Evolutionary conservation across 192 early-diverging fungal genomes (phyloP), one percentile per base, ranked within the genome.

Genomic region (Backusella australiensis): DNA sequence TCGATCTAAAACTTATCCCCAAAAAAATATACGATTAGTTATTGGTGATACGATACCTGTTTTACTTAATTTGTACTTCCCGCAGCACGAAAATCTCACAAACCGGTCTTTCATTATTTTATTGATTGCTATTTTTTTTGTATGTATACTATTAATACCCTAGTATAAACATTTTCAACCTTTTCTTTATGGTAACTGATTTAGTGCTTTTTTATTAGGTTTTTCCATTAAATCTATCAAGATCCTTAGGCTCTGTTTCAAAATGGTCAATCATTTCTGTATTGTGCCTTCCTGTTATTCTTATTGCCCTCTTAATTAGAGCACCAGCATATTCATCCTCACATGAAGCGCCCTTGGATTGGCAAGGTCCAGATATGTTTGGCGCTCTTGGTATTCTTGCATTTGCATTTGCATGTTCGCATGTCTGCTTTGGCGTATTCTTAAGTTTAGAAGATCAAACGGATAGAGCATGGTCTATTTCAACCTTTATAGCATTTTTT

Each of bases 361-460:
- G 86, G 66, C 85, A 85, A 15, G 91, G 91, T 3, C 71, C 84
- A 26, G 88, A 90, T 78, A 78, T 90, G 11, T 82, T 93, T 73
- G 86, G 89, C 0, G 88, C 90, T 4, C 73, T 93, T 36, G 91
- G 90, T 56, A 85, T 93, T 59, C 88, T 93, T 77, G 88, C 90
- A 0, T 93, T 93, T 76, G 89, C 91, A 11, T 91, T 90, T 78
- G 82, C 87, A 23, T 91, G 89, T 66, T 79, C 89, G 32, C 91
- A 93, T 77, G 87, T 89, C 29, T 85, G 87, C 12, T 91, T 88
- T 69, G 84, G 86, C 69, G 89, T 84, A 35, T 93, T 87, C 67
- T 63, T 82, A 56, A 88, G 89, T 1, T 69, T 89, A 71, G 44
- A 80, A 14, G 71, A 85, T 67, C 87, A 87, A 68, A 84, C 90